phyloP scores from a whole-genome alignment of 75 land plant genomes.

The Cunninghamia lanceolata region DNA sequence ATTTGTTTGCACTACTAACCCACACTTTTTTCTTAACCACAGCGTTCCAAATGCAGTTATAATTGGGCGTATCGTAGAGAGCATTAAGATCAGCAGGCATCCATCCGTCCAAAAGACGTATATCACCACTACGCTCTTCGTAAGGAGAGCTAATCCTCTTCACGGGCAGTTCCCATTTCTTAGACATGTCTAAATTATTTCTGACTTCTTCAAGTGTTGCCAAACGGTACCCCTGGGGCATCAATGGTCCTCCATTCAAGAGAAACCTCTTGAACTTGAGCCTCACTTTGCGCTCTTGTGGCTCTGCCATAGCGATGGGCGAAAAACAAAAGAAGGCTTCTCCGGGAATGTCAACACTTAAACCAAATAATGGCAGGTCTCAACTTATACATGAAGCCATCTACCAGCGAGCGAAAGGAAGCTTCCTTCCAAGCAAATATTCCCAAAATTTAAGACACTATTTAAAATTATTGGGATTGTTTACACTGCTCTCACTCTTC shows the following conservation, averaged over 20 bases:
- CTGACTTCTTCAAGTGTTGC: neutral
- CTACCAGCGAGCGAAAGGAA: too few relatives aligned
- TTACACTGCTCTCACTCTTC: too few relatives aligned
- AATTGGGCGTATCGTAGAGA: neutral
- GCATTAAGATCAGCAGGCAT: neutral
- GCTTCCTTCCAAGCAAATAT: too few relatives aligned
- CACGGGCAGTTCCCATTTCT: neutral
- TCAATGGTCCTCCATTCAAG: neutral
- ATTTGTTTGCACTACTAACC: neutral
- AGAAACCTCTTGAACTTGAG: neutral
- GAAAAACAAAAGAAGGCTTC: too few relatives aligned
- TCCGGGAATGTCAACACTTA: too few relatives aligned
- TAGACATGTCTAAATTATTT: neutral
- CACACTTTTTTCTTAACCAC: neutral
- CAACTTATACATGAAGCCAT: too few relatives aligned
- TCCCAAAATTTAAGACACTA: too few relatives aligned
- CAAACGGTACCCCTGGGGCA: neutral
- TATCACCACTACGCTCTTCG: neutral
- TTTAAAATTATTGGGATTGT: too few relatives aligned
- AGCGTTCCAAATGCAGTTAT: neutral
- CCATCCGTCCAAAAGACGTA: neutral
- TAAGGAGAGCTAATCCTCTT: neutral
- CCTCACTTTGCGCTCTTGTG: neutral
- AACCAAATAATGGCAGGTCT: too few relatives aligned
- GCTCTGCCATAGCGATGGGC: too few relatives aligned